Conservation (phyloP, 495 filamentous ascomycete species). For the Hyaloscypha bicolor region DNA sequence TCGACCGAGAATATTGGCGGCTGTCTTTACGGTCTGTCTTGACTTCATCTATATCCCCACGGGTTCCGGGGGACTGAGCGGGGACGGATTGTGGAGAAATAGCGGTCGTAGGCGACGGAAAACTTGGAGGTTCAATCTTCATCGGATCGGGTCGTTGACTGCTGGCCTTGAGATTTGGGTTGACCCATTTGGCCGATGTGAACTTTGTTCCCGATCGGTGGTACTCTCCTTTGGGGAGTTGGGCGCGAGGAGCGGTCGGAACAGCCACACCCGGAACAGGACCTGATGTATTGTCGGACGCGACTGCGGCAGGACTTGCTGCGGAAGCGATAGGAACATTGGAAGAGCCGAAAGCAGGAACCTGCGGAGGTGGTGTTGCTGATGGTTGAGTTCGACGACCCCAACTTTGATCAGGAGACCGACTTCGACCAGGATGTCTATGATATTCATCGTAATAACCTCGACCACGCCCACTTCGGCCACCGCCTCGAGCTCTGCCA, state of each 20-base stretch:
- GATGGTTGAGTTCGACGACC: slow-evolving; percentile 34
- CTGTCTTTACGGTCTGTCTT: not conserved
- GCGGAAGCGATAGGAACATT: not conserved
- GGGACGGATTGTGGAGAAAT: not conserved
- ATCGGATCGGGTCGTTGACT: too few species aligned
- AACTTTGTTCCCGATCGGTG: too few species aligned
- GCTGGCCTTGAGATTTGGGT: too few species aligned
- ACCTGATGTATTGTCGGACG: slow-evolving; percentile 2
- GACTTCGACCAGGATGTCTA: slow-evolving; percentile 24
- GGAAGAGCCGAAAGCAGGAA: slow-evolving; percentile 76
- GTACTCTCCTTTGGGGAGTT: too few species aligned
- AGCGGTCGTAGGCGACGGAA: not conserved
- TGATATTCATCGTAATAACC: slow-evolving; percentile 69
- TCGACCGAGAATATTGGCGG: not conserved
- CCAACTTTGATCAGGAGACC: slow-evolving; percentile 33
- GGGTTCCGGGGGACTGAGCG: not conserved
- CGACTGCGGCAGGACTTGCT: not conserved
- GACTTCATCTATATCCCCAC: not conserved
- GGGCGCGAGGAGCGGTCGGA: slow-evolving; percentile 25
- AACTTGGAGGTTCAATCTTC: too few species aligned
- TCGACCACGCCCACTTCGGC: slow-evolving; percentile 26
- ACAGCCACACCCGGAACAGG: slow-evolving; percentile 21
- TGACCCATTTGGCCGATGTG: too few species aligned
- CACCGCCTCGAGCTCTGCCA: slow-evolving; percentile 50
- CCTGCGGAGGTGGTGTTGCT: slow-evolving; percentile 73